phyloP scores from a whole-genome alignment of 768 basidiomycete genomes.

The Cystofilobasidium ferigula region DNA sequence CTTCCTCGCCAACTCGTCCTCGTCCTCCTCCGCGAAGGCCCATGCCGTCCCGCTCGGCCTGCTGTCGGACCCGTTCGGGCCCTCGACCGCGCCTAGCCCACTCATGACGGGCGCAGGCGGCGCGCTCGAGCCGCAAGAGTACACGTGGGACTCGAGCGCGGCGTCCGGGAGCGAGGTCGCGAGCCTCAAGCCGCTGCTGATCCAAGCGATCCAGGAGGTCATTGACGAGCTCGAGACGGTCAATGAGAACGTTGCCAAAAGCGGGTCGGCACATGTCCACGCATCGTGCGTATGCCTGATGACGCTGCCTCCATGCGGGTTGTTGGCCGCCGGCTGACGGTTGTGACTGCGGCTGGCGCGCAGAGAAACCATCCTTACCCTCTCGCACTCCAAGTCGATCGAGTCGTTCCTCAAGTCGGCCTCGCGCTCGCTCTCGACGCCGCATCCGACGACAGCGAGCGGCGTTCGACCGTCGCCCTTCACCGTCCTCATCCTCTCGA shows the following conservation, averaged over 20 bases:
- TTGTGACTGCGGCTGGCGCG: too few species aligned
- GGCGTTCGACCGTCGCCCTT: not conserved
- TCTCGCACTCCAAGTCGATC: slow-evolving; percentile 89
- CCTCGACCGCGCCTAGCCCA: not conserved
- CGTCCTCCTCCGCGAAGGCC: not conserved
- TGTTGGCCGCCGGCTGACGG: too few species aligned
- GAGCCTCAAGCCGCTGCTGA: slow-evolving; percentile 73
- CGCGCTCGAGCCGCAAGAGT: slow-evolving; percentile 23
- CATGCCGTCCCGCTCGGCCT: slow-evolving; percentile 3
- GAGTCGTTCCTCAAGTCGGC: slow-evolving; percentile 59
- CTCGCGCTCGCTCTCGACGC: not conserved
- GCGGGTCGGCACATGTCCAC: slow-evolving; percentile 90
- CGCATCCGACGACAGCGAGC: not conserved
- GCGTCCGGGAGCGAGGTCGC: slow-evolving; percentile 24
- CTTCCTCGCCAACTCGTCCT: slow-evolving; percentile 29
- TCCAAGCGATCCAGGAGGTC: slow-evolving; percentile 94
- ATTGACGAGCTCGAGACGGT: slow-evolving; percentile 92
- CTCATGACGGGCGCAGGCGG: not conserved
- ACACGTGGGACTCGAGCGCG: slow-evolving; percentile 13
- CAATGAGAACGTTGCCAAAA: slow-evolving; percentile 86
- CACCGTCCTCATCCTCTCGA: slow-evolving; percentile 2
- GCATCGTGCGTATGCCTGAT: slow-evolving; percentile 97
- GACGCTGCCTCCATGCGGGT: too few species aligned
- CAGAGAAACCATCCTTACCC: slow-evolving; percentile 87
- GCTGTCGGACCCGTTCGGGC: slow-evolving; percentile 4